Evolutionary conservation across 1,284 basidiomycete genomes (phyloP), one percentile per base, ranked within the genome.

Genomic region (Tylopilus sp.): DNA sequence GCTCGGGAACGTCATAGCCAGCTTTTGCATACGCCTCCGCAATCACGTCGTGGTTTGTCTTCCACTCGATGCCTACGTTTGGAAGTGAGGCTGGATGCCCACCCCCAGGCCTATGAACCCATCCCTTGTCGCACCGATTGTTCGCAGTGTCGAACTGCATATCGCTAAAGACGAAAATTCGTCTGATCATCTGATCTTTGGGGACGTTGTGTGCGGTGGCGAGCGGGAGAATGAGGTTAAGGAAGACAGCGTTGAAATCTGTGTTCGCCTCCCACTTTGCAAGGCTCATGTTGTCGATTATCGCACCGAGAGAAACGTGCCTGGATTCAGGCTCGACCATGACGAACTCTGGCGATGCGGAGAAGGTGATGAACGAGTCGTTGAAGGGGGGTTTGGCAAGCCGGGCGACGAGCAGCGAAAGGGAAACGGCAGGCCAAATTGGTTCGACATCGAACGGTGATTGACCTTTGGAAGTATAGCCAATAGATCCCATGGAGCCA

Each of bases 141-240:
- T 9, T 21, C 36, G 45, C 46, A 3, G 51, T 48, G 60, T 89
- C 82, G 54, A 89, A 89, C 66, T 88, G 84, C 86, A 89, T 88
- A 59, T 89, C 84, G 5, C 77, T 78, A 63, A 89, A 89, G 36
- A 88, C 74, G 58, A 89, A 87, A 0, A 89, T 65, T 12, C 80
- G 75, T 68, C 85, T 82, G 66, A 88, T 75, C 85, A 89, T 88
- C 45, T 86, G 76, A 44, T 82, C 81, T 49, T 73, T 74, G 41
- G 72, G 70, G n/a, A 89, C 67, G 0, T 77, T 70, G 57, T 81
- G 66, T 56, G 72, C 57, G 47, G 76, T 55, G 4, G 85, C 84
- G 5, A 80, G 74, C 0, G 77, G 75, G 7, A 89, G 74, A 16
- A 88, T 64, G 15, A 84, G 71, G 7, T 77, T 63, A 49, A 79